These are phyloP conservation scores for Sugiyamaella neomexicana DNA, from an alignment of 1,139 yeast species.

Conservation along the genomic window DNA sequence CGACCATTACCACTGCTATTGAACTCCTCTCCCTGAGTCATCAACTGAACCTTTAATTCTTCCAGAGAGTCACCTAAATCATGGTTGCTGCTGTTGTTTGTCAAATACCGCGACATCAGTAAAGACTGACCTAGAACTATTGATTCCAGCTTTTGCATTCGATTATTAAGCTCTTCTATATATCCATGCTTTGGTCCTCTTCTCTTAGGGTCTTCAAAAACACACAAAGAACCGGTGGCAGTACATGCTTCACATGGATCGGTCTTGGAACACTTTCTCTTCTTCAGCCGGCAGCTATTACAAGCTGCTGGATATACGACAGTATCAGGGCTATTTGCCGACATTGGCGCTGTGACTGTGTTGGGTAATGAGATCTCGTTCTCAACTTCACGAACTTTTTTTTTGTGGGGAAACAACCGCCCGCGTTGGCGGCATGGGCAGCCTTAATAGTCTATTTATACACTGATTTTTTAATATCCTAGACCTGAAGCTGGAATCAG, in stretches of 20 bases:
- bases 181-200: constrained; percentile 22
- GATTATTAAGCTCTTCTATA: constrained; percentile 12
- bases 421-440: background rate
- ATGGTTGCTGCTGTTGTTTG: background rate
- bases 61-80: constrained; percentile 4
- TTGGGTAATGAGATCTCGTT: too few relatives aligned
- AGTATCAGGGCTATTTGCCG: constrained; percentile 1
- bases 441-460: too few relatives aligned
- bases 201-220: constrained; percentile 19
- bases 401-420: constrained; percentile 3
- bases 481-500: too few relatives aligned
- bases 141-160: constrained; percentile 22
- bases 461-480: too few relatives aligned
- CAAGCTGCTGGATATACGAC: constrained; percentile 19
- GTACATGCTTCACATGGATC: constrained; percentile 27
- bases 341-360: background rate
- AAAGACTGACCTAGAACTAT: constrained; percentile 21
- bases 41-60: constrained; percentile 1
- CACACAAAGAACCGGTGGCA: constrained; percentile 19
- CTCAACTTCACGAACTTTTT: constrained; percentile 6
- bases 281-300: constrained; percentile 25
- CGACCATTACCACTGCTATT: background rate
- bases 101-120: constrained; percentile 15
- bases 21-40: constrained; percentile 3
- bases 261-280: constrained; percentile 28